Conservation (phyloP, 2,329 filamentous ascomycete genomes). For the Aureobasidium namibiae region DNA sequence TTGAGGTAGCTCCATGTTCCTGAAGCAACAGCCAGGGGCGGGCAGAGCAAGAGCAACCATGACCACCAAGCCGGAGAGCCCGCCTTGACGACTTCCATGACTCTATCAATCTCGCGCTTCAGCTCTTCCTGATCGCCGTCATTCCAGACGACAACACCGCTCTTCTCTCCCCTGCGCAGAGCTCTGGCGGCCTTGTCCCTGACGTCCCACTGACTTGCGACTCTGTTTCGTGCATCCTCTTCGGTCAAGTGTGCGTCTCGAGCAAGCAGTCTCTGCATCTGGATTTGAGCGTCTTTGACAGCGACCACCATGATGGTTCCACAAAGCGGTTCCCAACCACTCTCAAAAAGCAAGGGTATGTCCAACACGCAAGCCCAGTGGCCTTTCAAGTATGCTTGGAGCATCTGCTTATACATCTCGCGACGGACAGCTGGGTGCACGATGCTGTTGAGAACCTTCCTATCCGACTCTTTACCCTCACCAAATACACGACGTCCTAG, state of each 20-base stretch:
- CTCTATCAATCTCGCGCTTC: constrained; percentile 55
- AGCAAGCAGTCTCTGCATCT: constrained; percentile 69
- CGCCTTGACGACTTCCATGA: constrained; percentile 54
- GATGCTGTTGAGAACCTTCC: constrained; percentile 75
- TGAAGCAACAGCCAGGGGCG: constrained; percentile 62
- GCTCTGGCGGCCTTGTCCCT: constrained; percentile 71
- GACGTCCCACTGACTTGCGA: constrained; percentile 80
- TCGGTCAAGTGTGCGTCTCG: constrained; percentile 69
- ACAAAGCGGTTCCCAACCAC: constrained; percentile 74
- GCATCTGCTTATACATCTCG: constrained; percentile 69
- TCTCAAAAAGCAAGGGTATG: constrained; percentile 86
- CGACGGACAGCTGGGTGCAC: constrained; percentile 83
- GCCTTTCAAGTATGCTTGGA: constrained; percentile 65
- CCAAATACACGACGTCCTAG: constrained; percentile 85
- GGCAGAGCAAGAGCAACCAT: constrained; percentile 58
- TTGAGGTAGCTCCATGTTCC: constrained; percentile 65
- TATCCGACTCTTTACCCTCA: constrained; percentile 62
- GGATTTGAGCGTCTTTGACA: constrained; percentile 67
- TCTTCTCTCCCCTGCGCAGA: constrained; percentile 52
- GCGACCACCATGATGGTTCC: constrained; percentile 81
- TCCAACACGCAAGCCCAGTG: constrained; percentile 88
- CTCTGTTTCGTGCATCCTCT: constrained; percentile 83
- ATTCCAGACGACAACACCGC: constrained; percentile 84
- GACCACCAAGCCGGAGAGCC: constrained; percentile 77
- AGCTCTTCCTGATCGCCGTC: constrained; percentile 67